Conservation (phyloP, 306 rosid species). For the Lagenaria siceraria region DNA sequence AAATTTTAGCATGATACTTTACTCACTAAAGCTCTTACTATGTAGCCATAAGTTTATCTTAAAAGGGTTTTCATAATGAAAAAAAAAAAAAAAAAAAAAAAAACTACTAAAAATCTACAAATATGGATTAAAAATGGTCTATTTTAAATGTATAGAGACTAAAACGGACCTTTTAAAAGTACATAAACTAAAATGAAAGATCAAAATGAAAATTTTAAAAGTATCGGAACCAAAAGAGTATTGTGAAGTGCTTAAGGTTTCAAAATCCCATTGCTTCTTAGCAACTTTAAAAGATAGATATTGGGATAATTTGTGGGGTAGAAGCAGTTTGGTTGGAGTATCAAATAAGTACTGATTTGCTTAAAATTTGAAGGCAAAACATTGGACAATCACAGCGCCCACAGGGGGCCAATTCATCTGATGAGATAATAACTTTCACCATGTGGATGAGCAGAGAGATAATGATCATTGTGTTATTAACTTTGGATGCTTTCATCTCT, state of each 20-base stretch:
- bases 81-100: no score
- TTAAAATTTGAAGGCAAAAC: background rate
- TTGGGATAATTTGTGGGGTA: conserved; percentile 1
- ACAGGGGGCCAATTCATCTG: background rate
- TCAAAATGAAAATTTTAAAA: no score
- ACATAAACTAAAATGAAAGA: no score
- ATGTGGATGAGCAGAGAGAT: background rate
- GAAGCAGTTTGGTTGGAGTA: background rate
- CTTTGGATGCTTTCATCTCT: background rate
- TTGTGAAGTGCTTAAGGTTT: background rate
- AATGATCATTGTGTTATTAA: background rate
- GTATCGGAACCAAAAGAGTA: no score
- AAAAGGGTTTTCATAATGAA: no score
- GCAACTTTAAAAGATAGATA: background rate
- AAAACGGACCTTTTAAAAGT: no score
- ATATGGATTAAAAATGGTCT: no score
- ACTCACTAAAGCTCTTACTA: no score
- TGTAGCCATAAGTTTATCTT: no score
- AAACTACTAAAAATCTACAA: no score
- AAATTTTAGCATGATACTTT: no score
- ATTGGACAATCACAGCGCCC: conserved; percentile 1
- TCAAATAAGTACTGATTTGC: conserved; percentile 6
- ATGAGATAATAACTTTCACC: background rate
- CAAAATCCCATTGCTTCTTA: background rate
- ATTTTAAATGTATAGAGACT: no score